Base-by-base conservation (phyloP, 495 filamentous ascomycete genomes). In the Letharia lupina region DNA sequence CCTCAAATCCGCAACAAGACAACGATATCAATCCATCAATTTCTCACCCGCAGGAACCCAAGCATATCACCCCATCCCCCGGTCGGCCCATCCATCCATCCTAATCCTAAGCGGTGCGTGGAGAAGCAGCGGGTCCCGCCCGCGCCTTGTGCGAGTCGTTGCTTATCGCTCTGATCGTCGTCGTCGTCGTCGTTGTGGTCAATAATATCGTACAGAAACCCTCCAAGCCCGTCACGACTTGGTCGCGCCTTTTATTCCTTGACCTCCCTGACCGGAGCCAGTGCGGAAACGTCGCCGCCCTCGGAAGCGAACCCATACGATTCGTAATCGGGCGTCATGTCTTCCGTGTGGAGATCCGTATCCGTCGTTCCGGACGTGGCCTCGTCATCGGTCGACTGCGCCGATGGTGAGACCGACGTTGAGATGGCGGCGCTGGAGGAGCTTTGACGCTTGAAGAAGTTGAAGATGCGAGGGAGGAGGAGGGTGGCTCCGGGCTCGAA, bases 41-140 rank as follows among this genome's bases (percentile, higher is more conserved):
- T 39, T 4, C 23, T 28, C 4, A 39, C 37, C 44, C 44, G 4
- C 11, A 45, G 13, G 15, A 45, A 48, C 48, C 48, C 52, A 56
- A 56, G 31, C 15, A 56, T 33, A 6, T 18, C 52, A 18, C 18
- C 31, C 28, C 6, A 35, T 35, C 10, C 28, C 13, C 11, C 8
- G 31, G 8, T 48, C 20, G 2, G 7, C 20, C 45, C 1, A 11
- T 48, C 45, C 3, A 48, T 48, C 48, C 23, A 54, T 54, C 52
- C 10, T 3, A 0, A 15, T 56, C 52, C 52, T 18, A 35, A 56
- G 28, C 31, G 52, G 52, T 56, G 52, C 52, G 52, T 56, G 52
- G 28, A 56, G 31, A 16, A 56, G 52, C 52, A 56, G 52, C 52
- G 31, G 52, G 31, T 56, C 52, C 52, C 18, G 52, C 52, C 52